Percentiles rank a stretch among this genome's conserved stretches.
Conservation (phyloP, 176 grass and related monocot genomes). For the Triticum monococcum region DNA sequence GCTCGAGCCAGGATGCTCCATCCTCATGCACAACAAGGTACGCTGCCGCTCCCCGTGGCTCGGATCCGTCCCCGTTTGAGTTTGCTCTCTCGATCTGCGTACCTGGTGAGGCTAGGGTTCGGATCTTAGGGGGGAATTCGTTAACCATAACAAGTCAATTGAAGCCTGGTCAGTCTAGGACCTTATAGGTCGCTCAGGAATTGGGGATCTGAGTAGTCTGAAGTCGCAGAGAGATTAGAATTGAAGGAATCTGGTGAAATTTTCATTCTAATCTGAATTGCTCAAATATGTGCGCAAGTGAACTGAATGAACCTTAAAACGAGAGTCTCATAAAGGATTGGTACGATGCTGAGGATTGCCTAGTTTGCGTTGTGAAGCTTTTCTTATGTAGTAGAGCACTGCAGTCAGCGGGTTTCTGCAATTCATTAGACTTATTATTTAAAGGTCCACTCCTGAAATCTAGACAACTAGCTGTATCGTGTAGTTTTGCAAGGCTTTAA, state of each 20-base stretch:
- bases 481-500: too few relatives aligned
- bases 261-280: background rate
- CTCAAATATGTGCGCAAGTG: background rate
- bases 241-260: background rate
- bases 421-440: background rate
- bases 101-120: background rate
- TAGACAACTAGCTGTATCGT: background rate
- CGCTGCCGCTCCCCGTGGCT: background rate
- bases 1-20: constrained; percentile 82
- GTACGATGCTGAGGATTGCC: background rate
- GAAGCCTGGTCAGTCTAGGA: background rate
- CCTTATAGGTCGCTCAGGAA: background rate
- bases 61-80: background rate
- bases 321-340: background rate
- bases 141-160: background rate
- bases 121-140: background rate
- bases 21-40: constrained; percentile 94
- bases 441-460: background rate
- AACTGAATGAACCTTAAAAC: background rate
- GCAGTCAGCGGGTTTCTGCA: background rate
- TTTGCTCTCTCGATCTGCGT: constrained; percentile 1
- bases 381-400: background rate
- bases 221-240: background rate
- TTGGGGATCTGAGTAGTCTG: background rate
- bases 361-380: background rate